Evolutionary conservation across 805 yeast species (phyloP).

Genomic region (Candida silvicultrix): DNA sequence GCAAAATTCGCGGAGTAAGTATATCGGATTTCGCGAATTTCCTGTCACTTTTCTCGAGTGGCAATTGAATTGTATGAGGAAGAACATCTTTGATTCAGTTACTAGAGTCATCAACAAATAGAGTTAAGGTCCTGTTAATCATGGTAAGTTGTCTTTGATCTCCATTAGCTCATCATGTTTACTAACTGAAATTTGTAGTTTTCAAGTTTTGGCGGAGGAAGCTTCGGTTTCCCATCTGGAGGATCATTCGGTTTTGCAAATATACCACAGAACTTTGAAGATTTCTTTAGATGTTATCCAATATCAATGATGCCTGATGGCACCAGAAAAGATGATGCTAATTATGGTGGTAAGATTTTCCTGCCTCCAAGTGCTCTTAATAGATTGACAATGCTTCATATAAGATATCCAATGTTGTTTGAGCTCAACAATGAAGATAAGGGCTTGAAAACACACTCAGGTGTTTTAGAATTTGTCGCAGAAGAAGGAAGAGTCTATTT

Average conservation of each 20-base stretch:
- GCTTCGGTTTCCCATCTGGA: slow-evolving; percentile 8
- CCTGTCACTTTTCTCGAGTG: neutral
- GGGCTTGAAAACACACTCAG: slow-evolving; percentile 68
- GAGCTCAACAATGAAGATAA: slow-evolving; percentile 65
- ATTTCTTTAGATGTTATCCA: slow-evolving; percentile 89
- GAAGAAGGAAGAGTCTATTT: slow-evolving; percentile 94
- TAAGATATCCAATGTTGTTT: slow-evolving; percentile 94
- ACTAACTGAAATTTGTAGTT: slow-evolving; percentile 18
- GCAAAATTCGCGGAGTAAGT: neutral
- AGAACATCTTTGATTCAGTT: neutral
- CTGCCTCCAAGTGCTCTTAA: slow-evolving; percentile 90
- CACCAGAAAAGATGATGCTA: slow-evolving; percentile 66
- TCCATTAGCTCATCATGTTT: too few species aligned
- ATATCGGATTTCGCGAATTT: neutral
- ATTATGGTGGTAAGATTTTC: slow-evolving; percentile 93
- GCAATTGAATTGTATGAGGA: neutral
- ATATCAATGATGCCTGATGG: slow-evolving; percentile 76
- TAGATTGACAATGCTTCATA: slow-evolving; percentile 83
- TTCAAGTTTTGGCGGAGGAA: slow-evolving; percentile 28
- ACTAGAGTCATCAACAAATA: neutral
- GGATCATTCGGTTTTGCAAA: slow-evolving; percentile 19
- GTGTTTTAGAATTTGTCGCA: slow-evolving; percentile 93
- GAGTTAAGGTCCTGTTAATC: neutral
- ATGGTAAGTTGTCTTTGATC: neutral
- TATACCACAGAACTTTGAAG: slow-evolving; percentile 57